These are phyloP conservation scores for Phytophthora tentaculata DNA, from an alignment of 352 stramenopile genomes.

Conservation along the genomic window DNA sequence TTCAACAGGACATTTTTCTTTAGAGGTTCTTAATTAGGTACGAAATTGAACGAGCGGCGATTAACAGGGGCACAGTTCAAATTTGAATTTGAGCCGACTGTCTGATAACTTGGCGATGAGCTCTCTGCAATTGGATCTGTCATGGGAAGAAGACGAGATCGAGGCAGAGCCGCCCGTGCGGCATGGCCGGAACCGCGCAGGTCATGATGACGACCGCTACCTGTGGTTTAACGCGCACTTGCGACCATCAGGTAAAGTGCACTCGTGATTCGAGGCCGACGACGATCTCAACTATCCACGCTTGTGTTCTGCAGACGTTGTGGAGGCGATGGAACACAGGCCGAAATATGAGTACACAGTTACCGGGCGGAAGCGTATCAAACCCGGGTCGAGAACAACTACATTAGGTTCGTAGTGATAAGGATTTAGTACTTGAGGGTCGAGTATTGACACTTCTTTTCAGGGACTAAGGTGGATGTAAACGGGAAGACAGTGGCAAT, in stretches of 20 bases:
- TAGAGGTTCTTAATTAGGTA: constrained; percentile 1
- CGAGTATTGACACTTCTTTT: background rate
- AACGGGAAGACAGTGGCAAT: constrained; percentile 82
- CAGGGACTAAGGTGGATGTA: constrained; percentile 64
- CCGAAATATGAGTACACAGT: constrained; percentile 82
- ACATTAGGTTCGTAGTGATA: constrained; percentile 53
- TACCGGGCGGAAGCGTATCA: constrained; percentile 75
- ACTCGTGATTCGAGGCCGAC: background rate
- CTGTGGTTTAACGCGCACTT: constrained; percentile 77
- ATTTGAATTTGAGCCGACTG: constrained; percentile 14
- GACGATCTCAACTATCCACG: constrained; percentile 3
- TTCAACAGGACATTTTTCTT: background rate
- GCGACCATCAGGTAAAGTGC: constrained; percentile 54
- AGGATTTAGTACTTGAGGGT: background rate
- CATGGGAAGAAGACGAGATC: constrained; percentile 44
- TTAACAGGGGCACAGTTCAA: constrained; percentile 29
- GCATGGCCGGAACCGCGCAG: constrained; percentile 17
- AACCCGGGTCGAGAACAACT: constrained; percentile 60
- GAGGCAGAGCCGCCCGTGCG: constrained; percentile 21
- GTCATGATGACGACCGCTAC: constrained; percentile 37
- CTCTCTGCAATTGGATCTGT: constrained; percentile 35
- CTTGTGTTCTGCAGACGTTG: constrained; percentile 58
- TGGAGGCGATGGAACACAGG: constrained; percentile 73
- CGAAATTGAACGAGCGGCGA: constrained; percentile 18
- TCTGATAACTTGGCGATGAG: constrained; percentile 28